A percentile compares a stretch with the other conserved stretches of the same genome.
Conservation (phyloP, 306 rosid genomes). For the Pterocarpus santalinus region DNA sequence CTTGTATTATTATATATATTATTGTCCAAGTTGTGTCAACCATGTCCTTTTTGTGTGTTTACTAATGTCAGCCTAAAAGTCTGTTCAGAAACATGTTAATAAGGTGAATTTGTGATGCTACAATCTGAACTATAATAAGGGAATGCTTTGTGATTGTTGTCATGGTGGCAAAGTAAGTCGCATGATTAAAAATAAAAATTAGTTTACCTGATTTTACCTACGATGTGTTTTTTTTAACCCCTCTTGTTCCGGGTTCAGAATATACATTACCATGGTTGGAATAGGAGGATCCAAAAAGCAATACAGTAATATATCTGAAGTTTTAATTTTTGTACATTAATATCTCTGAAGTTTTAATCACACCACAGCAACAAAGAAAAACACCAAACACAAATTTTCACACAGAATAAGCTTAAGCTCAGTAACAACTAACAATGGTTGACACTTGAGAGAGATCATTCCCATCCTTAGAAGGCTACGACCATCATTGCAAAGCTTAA, state of each 20-base stretch:
- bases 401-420: conserved; percentile 44
- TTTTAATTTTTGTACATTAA: background rate
- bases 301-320: too few relatives aligned
- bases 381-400: conserved; percentile 35
- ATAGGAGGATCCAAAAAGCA: background rate
- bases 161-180: conserved; percentile 15
- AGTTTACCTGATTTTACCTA: conserved; percentile 7
- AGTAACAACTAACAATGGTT: conserved; percentile 18
- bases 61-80: conserved; percentile 31
- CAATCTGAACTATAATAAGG: conserved; percentile 36
- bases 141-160: conserved; percentile 22
- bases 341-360: conserved; percentile 39
- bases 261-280: conserved; percentile 3
- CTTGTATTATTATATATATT: conserved; percentile 17
- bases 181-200: conserved; percentile 33
- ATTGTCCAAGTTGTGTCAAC: conserved; percentile 28
- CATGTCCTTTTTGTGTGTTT: conserved; percentile 46
- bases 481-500: conserved; percentile 52
- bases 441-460: background rate
- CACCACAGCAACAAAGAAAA: conserved; percentile 42
- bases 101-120: conserved; percentile 32
- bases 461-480: conserved; percentile 51
- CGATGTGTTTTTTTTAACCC: background rate
- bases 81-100: conserved; percentile 36
- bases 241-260: too few relatives aligned